A percentile compares a stretch with the other conserved stretches of the same genome.
phyloP scores from a whole-genome alignment of 2,329 filamentous ascomycete genomes.

The Arthrinium puccinioides region DNA sequence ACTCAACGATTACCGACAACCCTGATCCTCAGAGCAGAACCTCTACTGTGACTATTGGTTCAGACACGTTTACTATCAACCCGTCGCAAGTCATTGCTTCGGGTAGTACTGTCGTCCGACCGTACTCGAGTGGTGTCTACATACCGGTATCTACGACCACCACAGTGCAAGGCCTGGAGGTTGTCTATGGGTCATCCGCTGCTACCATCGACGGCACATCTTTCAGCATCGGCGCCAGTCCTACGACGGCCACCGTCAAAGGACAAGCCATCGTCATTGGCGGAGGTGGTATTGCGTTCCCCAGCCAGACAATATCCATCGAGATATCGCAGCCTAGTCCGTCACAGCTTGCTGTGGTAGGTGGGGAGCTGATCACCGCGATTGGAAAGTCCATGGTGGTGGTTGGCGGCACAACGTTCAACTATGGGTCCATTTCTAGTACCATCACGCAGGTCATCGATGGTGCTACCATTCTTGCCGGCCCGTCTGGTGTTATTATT shows the following conservation, averaged over 20 bases:
- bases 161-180: conserved; percentile 29
- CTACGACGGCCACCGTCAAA: conserved; percentile 25
- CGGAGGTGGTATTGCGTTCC: conserved; percentile 26
- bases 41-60: conserved; percentile 32
- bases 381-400: conserved; percentile 33
- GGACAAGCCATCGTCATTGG: conserved; percentile 18
- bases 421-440: conserved; percentile 31
- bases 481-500: not conserved
- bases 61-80: conserved; percentile 38
- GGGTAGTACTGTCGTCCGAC: conserved; percentile 36
- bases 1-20: conserved; percentile 34
- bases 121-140: conserved; percentile 23
- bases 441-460: conserved; percentile 16
- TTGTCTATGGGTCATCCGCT: conserved; percentile 33
- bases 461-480: not conserved
- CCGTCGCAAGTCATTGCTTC: conserved; percentile 37
- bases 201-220: conserved; percentile 34
- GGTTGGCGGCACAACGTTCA: conserved; percentile 35
- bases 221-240: conserved; percentile 30
- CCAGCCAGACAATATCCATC: conserved; percentile 29
- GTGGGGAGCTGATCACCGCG: conserved; percentile 39
- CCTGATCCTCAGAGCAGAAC: conserved; percentile 26
- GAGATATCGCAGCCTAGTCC: conserved; percentile 23
- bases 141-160: conserved; percentile 28
- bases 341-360: conserved; percentile 37